Evolutionary conservation across 306 rosid species (phyloP).

Genomic region (Rosa chinensis): DNA sequence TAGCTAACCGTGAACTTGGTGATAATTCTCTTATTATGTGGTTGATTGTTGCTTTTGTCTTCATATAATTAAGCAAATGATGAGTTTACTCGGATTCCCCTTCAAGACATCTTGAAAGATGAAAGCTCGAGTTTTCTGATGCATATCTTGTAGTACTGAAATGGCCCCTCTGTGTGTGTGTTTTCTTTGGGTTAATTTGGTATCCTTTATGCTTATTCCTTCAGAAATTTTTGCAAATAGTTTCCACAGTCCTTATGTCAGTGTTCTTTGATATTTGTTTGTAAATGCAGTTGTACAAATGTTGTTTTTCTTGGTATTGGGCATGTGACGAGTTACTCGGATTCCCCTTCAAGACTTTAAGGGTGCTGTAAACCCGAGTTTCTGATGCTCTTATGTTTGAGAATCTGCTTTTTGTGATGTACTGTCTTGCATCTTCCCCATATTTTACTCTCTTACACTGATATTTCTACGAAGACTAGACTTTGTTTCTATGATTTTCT

Average conservation of each 20-base stretch:
- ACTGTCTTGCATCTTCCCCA: background rate
- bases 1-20: background rate
- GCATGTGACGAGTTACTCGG: slow-evolving; percentile 61
- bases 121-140: slow-evolving; percentile 57
- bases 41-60: slow-evolving; percentile 1
- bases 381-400: slow-evolving; percentile 45
- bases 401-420: background rate
- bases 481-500: background rate
- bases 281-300: background rate
- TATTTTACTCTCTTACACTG: too few relatives aligned
- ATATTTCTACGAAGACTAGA: background rate
- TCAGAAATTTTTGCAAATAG: background rate
- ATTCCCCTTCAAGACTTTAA: slow-evolving; percentile 65
- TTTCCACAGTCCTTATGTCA: background rate
- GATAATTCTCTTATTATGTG: background rate
- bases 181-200: background rate
- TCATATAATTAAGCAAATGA: slow-evolving; percentile 24
- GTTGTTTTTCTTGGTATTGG: background rate
- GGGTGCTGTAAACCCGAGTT: slow-evolving; percentile 69
- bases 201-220: background rate
- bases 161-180: background rate
- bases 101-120: slow-evolving; percentile 42
- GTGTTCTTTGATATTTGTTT: background rate
- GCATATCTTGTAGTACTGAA: background rate
- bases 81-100: slow-evolving; percentile 54